A percentile compares a stretch with the other conserved stretches of the same genome.
These are phyloP conservation scores for Melampsora larici-populina DNA, from an alignment of 1,284 basidiomycete genomes.

Conservation along the genomic window DNA sequence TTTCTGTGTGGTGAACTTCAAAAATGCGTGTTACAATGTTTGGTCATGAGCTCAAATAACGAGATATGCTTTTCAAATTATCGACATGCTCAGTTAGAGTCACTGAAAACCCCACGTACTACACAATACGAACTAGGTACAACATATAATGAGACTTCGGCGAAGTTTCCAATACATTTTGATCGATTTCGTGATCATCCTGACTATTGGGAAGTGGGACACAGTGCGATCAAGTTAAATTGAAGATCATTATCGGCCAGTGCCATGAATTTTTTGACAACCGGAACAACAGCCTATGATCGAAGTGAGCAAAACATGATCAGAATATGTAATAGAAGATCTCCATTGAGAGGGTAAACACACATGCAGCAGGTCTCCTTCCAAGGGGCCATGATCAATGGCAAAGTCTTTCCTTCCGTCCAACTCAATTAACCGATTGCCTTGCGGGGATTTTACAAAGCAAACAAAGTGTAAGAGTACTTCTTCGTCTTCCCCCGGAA, in stretches of 20 bases:
- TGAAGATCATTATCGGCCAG: constrained; percentile 17
- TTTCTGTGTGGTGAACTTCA: too few relatives aligned
- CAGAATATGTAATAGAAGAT: neutral
- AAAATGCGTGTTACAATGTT: too few relatives aligned
- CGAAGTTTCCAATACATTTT: too few relatives aligned
- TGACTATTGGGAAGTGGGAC: constrained; percentile 19
- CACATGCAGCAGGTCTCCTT: constrained; percentile 20
- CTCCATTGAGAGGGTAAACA: neutral
- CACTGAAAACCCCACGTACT: too few relatives aligned
- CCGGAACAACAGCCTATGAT: constrained; percentile 31
- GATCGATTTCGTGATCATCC: too few relatives aligned
- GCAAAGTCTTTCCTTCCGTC: constrained; percentile 52
- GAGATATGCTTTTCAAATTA: too few relatives aligned
- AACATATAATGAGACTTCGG: too few relatives aligned
- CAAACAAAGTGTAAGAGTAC: constrained; percentile 53
- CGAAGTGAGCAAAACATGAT: neutral
- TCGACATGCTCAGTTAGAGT: too few relatives aligned
- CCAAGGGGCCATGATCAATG: constrained; percentile 45
- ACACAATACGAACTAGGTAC: too few relatives aligned
- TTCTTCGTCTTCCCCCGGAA: constrained; percentile 50
- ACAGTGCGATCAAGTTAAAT: constrained; percentile 38
- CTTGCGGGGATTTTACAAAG: constrained; percentile 48
- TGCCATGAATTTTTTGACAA: constrained; percentile 30
- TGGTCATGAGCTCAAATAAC: too few relatives aligned
- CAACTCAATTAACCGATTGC: constrained; percentile 49